Evolutionary conservation across 192 early-diverging fungal genomes (phyloP).

Genomic region (Rhizophagus sp.): DNA sequence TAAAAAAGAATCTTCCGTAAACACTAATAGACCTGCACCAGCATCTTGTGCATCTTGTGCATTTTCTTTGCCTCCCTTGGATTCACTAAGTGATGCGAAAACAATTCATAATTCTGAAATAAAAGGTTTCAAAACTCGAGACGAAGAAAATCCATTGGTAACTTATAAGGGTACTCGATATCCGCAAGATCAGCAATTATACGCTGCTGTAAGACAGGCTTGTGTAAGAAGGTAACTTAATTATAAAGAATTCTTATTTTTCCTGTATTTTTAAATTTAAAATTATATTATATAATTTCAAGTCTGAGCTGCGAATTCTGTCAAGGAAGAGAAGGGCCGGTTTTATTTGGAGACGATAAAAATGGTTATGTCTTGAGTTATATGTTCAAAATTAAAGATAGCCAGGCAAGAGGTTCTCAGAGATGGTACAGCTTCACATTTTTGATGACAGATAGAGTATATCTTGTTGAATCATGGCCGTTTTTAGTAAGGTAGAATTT

Average conservation of each 20-base stretch:
- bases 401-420: slow-evolving; percentile 62
- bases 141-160: slow-evolving; percentile 41
- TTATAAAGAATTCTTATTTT: neutral
- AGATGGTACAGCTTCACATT: slow-evolving; percentile 64
- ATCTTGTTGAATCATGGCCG: slow-evolving; percentile 66
- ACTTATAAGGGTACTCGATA: slow-evolving; percentile 41
- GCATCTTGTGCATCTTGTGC: slow-evolving; percentile 28
- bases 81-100: neutral
- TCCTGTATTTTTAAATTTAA: neutral
- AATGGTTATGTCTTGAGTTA: slow-evolving; percentile 71
- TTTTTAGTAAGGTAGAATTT: slow-evolving; percentile 59
- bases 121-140: slow-evolving; percentile 37
- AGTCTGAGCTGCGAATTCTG: slow-evolving; percentile 67
- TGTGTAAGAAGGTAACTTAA: slow-evolving; percentile 44
- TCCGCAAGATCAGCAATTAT: slow-evolving; percentile 43
- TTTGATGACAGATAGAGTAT: slow-evolving; percentile 64
- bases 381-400: slow-evolving; percentile 69
- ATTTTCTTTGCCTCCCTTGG: slow-evolving; percentile 5
- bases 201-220: slow-evolving; percentile 43
- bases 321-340: slow-evolving; percentile 63
- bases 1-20: slow-evolving; percentile 10
- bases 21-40: neutral
- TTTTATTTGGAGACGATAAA: slow-evolving; percentile 69
- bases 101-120: slow-evolving; percentile 20
- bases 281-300: neutral